Percentiles rank a stretch among this genome's conserved stretches.
phyloP scores from a whole-genome alignment of 768 basidiomycete genomes.

The Paxillus rubicundulus region DNA sequence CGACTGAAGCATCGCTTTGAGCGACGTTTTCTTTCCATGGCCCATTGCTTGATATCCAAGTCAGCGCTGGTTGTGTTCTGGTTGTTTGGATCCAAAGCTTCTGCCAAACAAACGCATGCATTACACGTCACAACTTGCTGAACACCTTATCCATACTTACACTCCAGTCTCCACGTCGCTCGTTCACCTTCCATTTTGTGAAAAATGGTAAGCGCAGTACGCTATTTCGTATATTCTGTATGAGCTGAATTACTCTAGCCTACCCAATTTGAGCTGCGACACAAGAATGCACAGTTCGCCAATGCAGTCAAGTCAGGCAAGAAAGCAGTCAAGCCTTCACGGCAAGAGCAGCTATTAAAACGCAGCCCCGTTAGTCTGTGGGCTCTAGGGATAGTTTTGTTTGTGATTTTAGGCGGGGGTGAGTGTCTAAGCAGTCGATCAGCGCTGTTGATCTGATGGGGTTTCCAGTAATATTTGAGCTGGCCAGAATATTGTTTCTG shows the following conservation, averaged over 20 bases:
- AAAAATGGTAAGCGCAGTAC: slow-evolving; percentile 31
- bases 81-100: slow-evolving; percentile 31
- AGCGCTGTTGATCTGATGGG: slow-evolving; percentile 1
- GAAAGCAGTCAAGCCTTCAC: slow-evolving; percentile 69
- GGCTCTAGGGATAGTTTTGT: slow-evolving; percentile 71
- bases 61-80: too few species aligned
- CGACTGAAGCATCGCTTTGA: slow-evolving; percentile 67
- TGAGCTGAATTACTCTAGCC: slow-evolving; percentile 43
- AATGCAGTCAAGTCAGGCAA: slow-evolving; percentile 71
- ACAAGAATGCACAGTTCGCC: slow-evolving; percentile 79
- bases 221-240: not conserved
- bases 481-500: slow-evolving; percentile 64
- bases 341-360: slow-evolving; percentile 68
- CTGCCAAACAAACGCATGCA: slow-evolving; percentile 23
- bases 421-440: slow-evolving; percentile 24
- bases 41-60: too few species aligned
- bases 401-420: slow-evolving; percentile 83
- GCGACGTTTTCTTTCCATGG: slow-evolving; percentile 53
- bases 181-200: slow-evolving; percentile 16
- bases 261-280: slow-evolving; percentile 79
- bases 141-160: not conserved
- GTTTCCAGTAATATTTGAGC: slow-evolving; percentile 67
- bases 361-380: slow-evolving; percentile 72
- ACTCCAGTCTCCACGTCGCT: slow-evolving; percentile 23
- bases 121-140: slow-evolving; percentile 16